phyloP scores from a whole-genome alignment of 2,329 filamentous ascomycete species.

The Aspergillus sp. region DNA sequence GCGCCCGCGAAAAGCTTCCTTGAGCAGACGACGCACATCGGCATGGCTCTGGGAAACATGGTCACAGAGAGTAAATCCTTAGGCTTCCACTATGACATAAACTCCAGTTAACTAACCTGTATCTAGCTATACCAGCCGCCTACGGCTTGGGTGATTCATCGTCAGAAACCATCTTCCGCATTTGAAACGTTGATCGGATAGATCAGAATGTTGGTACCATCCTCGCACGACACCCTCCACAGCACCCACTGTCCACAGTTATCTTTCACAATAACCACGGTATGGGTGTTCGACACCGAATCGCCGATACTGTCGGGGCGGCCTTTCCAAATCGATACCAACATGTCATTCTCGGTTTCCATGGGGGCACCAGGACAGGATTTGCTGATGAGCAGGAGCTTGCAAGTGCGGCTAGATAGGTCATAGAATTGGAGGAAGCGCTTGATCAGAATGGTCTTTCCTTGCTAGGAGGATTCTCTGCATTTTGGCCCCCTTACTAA shows the following conservation, averaged over 20 bases:
- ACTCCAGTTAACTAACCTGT: constrained; percentile 11
- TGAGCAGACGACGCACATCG: constrained; percentile 5
- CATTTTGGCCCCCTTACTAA: neutral
- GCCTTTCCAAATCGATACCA: neutral
- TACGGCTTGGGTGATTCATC: constrained; percentile 14
- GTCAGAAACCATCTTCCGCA: constrained; percentile 15
- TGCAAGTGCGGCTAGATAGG: neutral
- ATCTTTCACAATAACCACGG: constrained; percentile 14
- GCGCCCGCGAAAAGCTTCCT: constrained; percentile 4
- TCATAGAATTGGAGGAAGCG: neutral
- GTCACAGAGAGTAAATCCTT: constrained; percentile 10
- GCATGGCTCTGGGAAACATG: neutral
- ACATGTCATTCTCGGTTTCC: neutral
- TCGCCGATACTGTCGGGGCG: constrained; percentile 1
- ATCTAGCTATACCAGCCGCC: constrained; percentile 12
- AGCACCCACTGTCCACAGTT: constrained; percentile 12
- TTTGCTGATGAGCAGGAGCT: neutral
- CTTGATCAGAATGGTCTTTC: neutral
- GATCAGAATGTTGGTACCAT: constrained; percentile 2
- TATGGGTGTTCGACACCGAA: constrained; percentile 4
- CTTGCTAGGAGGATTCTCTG: neutral
- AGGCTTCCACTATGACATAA: neutral
- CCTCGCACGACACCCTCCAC: constrained; percentile 9
- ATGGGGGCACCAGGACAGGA: neutral
- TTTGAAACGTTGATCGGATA: constrained; percentile 12